Evolutionary conservation across 805 yeast species (phyloP), one percentile per base, ranked within the genome.

Genomic region (Ogataea trehaloabstinens): DNA sequence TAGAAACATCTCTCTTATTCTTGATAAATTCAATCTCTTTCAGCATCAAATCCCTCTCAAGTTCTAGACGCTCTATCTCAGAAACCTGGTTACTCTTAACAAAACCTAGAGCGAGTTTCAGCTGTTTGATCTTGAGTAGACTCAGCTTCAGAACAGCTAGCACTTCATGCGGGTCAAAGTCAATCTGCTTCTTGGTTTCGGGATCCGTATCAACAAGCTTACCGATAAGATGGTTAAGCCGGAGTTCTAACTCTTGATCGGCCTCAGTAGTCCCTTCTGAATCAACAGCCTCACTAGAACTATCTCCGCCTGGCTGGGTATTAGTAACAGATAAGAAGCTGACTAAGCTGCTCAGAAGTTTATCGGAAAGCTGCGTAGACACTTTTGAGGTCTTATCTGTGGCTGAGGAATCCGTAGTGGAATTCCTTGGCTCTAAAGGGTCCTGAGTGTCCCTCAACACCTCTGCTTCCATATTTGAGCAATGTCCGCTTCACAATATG

Each of bases 21-120:
- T 40, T 46, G n/a, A 54, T 49, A n/a, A 54, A 49, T 31, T 43
- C 53, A 18, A 52, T 52, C 31, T 54, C 58, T 30, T 49, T 52
- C 17, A 42, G 21, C 40, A 54, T 41, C 16, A 52, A 33, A 28
- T 54, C 50, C 37, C 57, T 46, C 35, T 54, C 57, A 24, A 49
- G 37, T 31, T 54, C 57, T 10, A 51, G 34, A 15, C 54, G 25
- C 30, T 51, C 56, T 15, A 52, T 38, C 33, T 52, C 51, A 3
- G 52, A 46, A 6, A 17, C 29, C 13, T 42, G 49, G 32, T 45
- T 49, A n/a, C 28, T 33, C 33, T 46, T 54, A 10, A 44, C 34
- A 37, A 53, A 46, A 6, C 31, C 28, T 12, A 44, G 24, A n/a
- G 40, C 36, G 24, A 54, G 8, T 15, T 49, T 42, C 4, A 46